phyloP scores from a whole-genome alignment of 2,329 filamentous ascomycete genomes.

The Phaeophleospora eucalypticola region DNA sequence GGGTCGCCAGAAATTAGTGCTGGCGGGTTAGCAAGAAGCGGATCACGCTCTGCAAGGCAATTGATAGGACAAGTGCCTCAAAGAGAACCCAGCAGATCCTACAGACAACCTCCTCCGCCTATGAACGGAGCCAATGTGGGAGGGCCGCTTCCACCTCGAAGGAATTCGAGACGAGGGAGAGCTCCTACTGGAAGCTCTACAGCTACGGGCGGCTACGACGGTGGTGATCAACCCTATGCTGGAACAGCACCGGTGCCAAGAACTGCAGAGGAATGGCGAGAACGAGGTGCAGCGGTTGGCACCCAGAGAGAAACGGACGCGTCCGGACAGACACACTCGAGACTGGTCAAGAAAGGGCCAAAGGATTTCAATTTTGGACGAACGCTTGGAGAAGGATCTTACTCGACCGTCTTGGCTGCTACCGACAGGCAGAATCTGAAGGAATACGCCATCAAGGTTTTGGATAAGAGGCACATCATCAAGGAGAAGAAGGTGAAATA shows the following conservation, averaged over 20 bases:
- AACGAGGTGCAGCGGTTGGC: constrained; percentile 83
- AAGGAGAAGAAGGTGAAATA: constrained; percentile 99
- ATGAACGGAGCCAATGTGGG: constrained; percentile 52
- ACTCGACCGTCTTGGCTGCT: constrained; percentile 90
- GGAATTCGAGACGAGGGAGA: constrained; percentile 64
- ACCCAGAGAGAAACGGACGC: constrained; percentile 79
- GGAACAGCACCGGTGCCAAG: constrained; percentile 55
- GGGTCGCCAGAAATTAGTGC: constrained; percentile 26
- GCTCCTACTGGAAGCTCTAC: constrained; percentile 23
- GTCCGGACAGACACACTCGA: constrained; percentile 68
- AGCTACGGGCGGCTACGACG: constrained; percentile 23
- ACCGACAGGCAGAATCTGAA: constrained; percentile 91
- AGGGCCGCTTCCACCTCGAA: constrained; percentile 63
- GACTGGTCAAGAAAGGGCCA: constrained; percentile 92
- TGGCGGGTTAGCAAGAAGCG: constrained; percentile 56
- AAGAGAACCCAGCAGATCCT: constrained; percentile 66
- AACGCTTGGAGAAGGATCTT: constrained; percentile 90
- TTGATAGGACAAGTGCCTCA: constrained; percentile 59
- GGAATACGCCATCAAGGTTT: constrained; percentile 96
- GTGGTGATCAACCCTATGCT: constrained; percentile 19
- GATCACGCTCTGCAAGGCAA: constrained; percentile 58
- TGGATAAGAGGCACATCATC: constrained; percentile 98
- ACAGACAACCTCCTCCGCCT: constrained; percentile 56
- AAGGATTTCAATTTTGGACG: constrained; percentile 93
- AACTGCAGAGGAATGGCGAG: constrained; percentile 86